Base-by-base conservation (phyloP, 805 yeast species). In the Starmerella floricola region DNA sequence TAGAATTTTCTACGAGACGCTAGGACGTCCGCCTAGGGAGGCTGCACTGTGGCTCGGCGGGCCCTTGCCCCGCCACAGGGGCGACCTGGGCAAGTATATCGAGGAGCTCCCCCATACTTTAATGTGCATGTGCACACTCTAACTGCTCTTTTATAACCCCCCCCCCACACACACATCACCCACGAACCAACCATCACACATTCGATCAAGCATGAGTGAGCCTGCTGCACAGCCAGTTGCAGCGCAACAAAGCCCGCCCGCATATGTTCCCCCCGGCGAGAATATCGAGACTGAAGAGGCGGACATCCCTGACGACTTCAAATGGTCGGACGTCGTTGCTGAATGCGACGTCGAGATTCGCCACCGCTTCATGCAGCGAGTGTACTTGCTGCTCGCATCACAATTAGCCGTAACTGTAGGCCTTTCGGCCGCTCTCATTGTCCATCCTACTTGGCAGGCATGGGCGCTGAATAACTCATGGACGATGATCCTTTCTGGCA, bases 341-440 rank as follows among this genome's bases (percentile, higher is more conserved):
- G 76, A 80, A 26, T 83, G 94, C 61, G 82, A 79, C 45, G 63
- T 82, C 39, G 74, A 79, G 13, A 68, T 85, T 31, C 74, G 95
- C 52, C 81, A 79, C 50, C 69, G 76, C 58, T 85, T 85, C 53
- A 65, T 82, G 51, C 71, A 86, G 45, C 81, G 80, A 56, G 95
- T 85, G 8, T 86, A 84, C 61, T 65, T 84, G 5, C 67, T 86
- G 36, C 67, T 85, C 38, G 60, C 76, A 11, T 62, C 70, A 4
- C 95, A 85, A 61, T 57, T 85, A 29, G 58, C 76, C 24, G 61
- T 67, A 23, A 83, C 94, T 0, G 67, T 78, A 18, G 61, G 69
- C 8, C 69, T 74, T 19, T 81, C 84, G 4, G 63, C 65, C 19
- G 48, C 72, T 17, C 68, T 81, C 34, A 62, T 68, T 30, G 54